Evolutionary conservation across 2,329 filamentous ascomycete genomes (phyloP).

Genomic region (Aspergillus quadricinctus): DNA sequence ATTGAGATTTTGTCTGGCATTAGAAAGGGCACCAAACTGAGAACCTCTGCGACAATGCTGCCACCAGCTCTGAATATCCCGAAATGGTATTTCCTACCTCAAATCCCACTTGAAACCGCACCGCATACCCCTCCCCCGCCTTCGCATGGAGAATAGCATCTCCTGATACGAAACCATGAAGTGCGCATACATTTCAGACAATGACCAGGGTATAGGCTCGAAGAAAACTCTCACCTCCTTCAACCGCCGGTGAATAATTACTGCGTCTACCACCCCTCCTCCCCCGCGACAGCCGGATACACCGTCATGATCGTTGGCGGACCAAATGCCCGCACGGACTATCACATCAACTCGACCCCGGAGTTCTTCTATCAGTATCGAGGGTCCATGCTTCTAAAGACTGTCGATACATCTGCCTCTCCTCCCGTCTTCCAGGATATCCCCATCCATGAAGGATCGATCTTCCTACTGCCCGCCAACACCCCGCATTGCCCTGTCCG

Average conservation of each 20-base stretch:
- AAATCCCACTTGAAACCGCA: not conserved
- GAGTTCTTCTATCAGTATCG: constrained; percentile 99
- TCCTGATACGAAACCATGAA: constrained; percentile 3
- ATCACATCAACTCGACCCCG: constrained; percentile 93
- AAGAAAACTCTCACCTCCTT: constrained; percentile 85
- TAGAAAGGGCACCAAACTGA: not conserved
- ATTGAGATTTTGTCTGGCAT: not conserved
- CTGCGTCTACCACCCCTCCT: constrained; percentile 74
- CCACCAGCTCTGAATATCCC: constrained; percentile 42
- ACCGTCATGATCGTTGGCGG: constrained; percentile 93
- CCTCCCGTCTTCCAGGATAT: constrained; percentile 69
- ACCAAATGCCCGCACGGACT: constrained; percentile 93
- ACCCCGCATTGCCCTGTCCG: constrained; percentile 95
- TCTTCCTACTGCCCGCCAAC: constrained; percentile 89
- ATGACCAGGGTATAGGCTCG: constrained; percentile 58
- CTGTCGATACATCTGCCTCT: constrained; percentile 62
- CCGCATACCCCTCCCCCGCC: constrained; percentile 15
- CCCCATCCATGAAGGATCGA: constrained; percentile 83
- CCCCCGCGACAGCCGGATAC: constrained; percentile 77
- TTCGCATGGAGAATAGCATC: not conserved
- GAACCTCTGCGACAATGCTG: constrained; percentile 22
- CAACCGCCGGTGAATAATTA: constrained; percentile 96
- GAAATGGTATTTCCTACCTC: constrained; percentile 35
- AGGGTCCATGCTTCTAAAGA: constrained; percentile 89
- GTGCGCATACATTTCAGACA: not conserved